phyloP scores from a whole-genome alignment of 2,329 filamentous ascomycete species.

The Juglanconis juglandina region DNA sequence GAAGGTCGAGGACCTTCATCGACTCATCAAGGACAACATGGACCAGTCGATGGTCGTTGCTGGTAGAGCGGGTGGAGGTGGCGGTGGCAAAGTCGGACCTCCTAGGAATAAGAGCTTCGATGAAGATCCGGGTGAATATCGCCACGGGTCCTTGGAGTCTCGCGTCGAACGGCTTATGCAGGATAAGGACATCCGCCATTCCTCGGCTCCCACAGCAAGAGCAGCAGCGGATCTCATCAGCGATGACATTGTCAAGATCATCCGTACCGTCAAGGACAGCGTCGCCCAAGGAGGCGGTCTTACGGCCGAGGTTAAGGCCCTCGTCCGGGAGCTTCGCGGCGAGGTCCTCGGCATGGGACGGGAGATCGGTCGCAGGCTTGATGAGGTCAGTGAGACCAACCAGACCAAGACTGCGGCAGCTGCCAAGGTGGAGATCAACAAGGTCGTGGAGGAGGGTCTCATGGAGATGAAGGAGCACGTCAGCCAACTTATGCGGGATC shows the following conservation, averaged over 20 bases:
- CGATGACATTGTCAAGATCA: constrained; percentile 78
- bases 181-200: constrained; percentile 38
- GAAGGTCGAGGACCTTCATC: constrained; percentile 67
- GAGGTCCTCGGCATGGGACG: constrained; percentile 94
- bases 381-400: constrained; percentile 55
- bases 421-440: constrained; percentile 67
- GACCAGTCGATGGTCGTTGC: constrained; percentile 41
- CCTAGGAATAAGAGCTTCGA: constrained; percentile 41
- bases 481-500: constrained; percentile 73
- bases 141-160: constrained; percentile 8
- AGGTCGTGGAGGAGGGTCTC: constrained; percentile 76
- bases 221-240: constrained; percentile 56
- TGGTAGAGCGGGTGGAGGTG: constrained; percentile 24
- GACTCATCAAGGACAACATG: constrained; percentile 54
- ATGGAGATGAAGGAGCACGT: constrained; percentile 81
- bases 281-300: constrained; percentile 83
- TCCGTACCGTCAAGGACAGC: constrained; percentile 86
- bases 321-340: constrained; percentile 83
- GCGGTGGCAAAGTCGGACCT: constrained; percentile 24
- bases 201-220: constrained; percentile 42
- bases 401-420: constrained; percentile 47
- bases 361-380: constrained; percentile 82
- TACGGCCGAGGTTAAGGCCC: constrained; percentile 85
- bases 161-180: constrained; percentile 44
- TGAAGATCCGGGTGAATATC: constrained; percentile 27